These are phyloP conservation scores for Aspergillus viridinutans DNA, from an alignment of 2,329 filamentous ascomycete genomes.

Conservation along the genomic window DNA sequence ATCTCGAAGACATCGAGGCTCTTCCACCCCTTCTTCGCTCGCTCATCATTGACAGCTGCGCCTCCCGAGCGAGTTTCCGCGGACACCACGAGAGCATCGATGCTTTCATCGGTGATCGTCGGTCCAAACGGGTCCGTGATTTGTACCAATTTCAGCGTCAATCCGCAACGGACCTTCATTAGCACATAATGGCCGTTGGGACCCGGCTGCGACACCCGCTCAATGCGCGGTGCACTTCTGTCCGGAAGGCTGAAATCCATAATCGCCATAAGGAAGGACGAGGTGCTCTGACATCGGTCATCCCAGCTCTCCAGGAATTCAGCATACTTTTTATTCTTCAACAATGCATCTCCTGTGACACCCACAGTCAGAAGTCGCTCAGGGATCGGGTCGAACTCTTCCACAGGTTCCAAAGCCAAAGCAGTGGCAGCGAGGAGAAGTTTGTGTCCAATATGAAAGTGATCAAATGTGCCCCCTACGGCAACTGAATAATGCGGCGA, in stretches of 20 bases:
- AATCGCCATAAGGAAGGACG: constrained; percentile 64
- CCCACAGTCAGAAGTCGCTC: constrained; percentile 69
- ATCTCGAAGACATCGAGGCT: constrained; percentile 79
- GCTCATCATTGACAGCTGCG: constrained; percentile 77
- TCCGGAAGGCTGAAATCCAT: constrained; percentile 54
- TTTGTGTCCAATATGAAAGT: constrained; percentile 93
- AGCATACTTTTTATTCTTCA: constrained; percentile 84
- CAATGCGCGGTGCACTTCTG: constrained; percentile 28
- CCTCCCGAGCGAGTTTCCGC: constrained; percentile 83
- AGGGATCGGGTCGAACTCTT: constrained; percentile 24
- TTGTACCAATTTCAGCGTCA: constrained; percentile 73
- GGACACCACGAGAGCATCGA: constrained; percentile 80
- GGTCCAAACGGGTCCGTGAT: constrained; percentile 88
- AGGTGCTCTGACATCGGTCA: constrained; percentile 62
- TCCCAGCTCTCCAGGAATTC: constrained; percentile 79
- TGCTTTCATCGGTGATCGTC: constrained; percentile 74
- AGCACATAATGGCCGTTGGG: constrained; percentile 38
- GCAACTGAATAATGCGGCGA: constrained; percentile 60
- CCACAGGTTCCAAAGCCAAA: constrained; percentile 59
- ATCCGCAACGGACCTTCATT: constrained; percentile 53
- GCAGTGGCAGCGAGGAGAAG: constrained; percentile 86
- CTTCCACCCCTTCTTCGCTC: constrained; percentile 70
- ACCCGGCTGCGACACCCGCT: constrained; percentile 32
- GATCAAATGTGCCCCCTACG: constrained; percentile 92
- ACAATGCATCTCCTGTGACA: constrained; percentile 80